Evolutionary conservation across 352 stramenopile species (phyloP).

Genomic region (Phytophthora fragariae): DNA sequence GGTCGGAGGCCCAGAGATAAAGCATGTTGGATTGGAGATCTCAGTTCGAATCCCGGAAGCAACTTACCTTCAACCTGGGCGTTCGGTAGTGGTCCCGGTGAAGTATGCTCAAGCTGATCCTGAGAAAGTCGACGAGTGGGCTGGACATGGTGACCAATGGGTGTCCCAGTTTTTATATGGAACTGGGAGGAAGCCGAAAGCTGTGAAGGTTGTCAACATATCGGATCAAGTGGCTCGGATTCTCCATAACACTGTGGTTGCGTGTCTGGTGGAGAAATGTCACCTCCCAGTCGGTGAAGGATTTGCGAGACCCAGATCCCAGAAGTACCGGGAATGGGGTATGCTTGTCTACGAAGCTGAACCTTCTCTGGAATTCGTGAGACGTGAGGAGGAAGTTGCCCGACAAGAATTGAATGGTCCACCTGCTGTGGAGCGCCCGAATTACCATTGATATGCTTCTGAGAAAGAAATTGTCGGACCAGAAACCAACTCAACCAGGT

Average conservation of each 20-base stretch:
- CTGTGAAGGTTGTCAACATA: constrained; percentile 7
- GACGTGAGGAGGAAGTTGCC: neutral
- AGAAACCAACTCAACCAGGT: neutral
- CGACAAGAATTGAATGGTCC: neutral
- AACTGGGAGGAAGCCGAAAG: neutral
- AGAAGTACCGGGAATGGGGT: constrained; percentile 10
- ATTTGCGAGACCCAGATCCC: neutral
- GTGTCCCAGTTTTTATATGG: neutral
- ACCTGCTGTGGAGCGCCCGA: neutral
- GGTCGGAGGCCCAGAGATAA: neutral
- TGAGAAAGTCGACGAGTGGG: neutral
- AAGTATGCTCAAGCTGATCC: neutral
- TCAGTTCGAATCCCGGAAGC: neutral
- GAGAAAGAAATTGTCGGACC: neutral
- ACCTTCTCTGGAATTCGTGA: neutral
- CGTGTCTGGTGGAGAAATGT: neutral
- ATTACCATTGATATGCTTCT: neutral
- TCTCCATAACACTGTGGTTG: neutral
- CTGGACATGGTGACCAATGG: neutral
- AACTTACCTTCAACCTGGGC: neutral
- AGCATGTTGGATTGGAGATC: neutral
- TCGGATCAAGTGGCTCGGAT: neutral
- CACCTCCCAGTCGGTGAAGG: neutral
- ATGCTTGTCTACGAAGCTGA: constrained; percentile 3
- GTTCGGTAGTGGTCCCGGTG: neutral